phyloP scores from a whole-genome alignment of 2,329 filamentous ascomycete genomes.

The Trichoderma lentiforme region DNA sequence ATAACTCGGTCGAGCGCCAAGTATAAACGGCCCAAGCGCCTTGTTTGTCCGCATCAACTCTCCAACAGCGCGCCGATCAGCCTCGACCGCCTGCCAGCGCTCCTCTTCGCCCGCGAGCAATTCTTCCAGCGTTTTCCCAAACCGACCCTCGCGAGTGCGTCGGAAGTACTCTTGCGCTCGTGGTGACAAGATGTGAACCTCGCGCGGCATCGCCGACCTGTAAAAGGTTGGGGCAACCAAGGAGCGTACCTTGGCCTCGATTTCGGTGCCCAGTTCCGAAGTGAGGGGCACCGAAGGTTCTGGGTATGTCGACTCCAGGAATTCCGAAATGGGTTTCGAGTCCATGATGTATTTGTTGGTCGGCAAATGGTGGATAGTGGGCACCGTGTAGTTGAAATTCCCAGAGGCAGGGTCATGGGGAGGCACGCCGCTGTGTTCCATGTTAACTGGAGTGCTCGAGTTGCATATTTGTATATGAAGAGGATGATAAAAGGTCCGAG shows the following conservation, averaged over 20 bases:
- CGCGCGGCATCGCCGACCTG: not conserved
- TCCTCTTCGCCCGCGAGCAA: not conserved
- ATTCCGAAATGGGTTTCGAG: not conserved
- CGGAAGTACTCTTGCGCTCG: slow-evolving; percentile 1
- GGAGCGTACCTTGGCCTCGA: not conserved
- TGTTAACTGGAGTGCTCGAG: not conserved
- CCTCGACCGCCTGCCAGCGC: not conserved
- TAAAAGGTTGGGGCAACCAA: not conserved
- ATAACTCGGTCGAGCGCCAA: not conserved
- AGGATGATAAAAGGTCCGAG: not conserved
- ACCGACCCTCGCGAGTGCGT: not conserved
- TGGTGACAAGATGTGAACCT: not conserved
- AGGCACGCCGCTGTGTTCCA: not conserved
- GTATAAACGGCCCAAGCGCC: not conserved
- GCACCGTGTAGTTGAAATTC: not conserved
- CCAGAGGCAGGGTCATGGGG: not conserved
- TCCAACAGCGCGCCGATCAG: not conserved
- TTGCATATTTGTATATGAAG: not conserved
- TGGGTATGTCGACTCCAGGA: slow-evolving; percentile 1
- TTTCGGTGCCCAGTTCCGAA: slow-evolving; percentile 3
- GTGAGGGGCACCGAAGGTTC: not conserved
- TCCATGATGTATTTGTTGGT: slow-evolving; percentile 8
- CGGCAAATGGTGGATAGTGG: not conserved
- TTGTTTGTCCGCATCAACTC: not conserved
- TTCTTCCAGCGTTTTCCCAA: not conserved